These are phyloP conservation scores for Ochetophila trinervis DNA, from an alignment of 306 rosid genomes.

Conservation along the genomic window DNA sequence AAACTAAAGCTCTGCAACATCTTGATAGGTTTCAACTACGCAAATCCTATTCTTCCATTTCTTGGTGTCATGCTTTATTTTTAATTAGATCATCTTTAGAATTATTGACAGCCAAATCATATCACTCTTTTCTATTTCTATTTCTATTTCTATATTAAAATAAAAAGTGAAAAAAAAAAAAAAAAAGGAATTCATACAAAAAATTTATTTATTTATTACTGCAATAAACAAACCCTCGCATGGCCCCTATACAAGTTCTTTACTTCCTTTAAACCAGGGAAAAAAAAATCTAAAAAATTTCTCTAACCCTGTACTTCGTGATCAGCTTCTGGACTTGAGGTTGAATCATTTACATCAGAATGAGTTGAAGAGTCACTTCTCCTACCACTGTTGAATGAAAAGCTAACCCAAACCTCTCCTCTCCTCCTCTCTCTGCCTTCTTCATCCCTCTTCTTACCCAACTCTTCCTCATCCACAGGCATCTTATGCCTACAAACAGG, in stretches of 20 bases:
- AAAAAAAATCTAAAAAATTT: slow-evolving; percentile 1
- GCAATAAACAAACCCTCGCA: neutral
- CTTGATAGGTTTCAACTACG: too few relatives aligned
- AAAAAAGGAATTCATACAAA: neutral
- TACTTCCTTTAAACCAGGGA: neutral
- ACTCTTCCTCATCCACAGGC: slow-evolving; percentile 61
- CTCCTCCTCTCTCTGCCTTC: slow-evolving; percentile 32
- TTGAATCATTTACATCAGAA: slow-evolving; percentile 23
- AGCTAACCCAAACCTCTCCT: slow-evolving; percentile 62
- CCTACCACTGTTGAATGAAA: slow-evolving; percentile 40
- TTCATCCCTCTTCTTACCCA: slow-evolving; percentile 35
- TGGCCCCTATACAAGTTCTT: slow-evolving; percentile 30
- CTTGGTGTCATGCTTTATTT: too few relatives aligned
- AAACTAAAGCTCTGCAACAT: too few relatives aligned
- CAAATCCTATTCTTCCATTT: too few relatives aligned
- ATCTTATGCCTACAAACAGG: slow-evolving; percentile 75
- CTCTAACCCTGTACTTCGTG: slow-evolving; percentile 21
- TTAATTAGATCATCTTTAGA: too few relatives aligned
- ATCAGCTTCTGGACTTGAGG: slow-evolving; percentile 23
- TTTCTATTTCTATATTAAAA: neutral
- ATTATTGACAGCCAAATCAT: too few relatives aligned
- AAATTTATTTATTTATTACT: slow-evolving; percentile 7
- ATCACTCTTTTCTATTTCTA: neutral
- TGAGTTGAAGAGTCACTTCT: slow-evolving; percentile 31
- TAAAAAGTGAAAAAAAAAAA: neutral